Conservation (phyloP, 2,329 filamentous ascomycete genomes). For the Fusarium compactum region DNA sequence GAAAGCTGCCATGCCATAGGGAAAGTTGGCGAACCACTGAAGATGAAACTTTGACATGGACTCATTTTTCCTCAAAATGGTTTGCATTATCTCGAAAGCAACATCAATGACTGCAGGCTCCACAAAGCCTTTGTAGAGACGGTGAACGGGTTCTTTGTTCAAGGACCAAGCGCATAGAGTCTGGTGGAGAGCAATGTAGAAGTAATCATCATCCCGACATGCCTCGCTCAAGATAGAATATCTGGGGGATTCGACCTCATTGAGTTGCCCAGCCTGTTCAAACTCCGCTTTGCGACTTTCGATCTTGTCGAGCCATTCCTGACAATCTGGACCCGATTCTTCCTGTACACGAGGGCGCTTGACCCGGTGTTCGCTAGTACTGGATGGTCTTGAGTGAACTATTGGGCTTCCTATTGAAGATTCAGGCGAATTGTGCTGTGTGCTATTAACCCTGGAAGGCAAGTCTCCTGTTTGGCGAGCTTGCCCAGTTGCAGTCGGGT, state of each 20-base stretch:
- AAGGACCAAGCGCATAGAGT: conserved; percentile 69
- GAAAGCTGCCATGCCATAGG: conserved; percentile 29
- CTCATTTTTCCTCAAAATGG: conserved; percentile 42
- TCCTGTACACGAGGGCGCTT: conserved; percentile 33
- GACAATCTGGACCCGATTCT: not conserved
- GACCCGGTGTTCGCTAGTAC: conserved; percentile 7
- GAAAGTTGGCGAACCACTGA: conserved; percentile 50
- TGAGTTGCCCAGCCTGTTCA: conserved; percentile 29
- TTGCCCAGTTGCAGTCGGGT: not conserved
- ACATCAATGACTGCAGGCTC: conserved; percentile 30
- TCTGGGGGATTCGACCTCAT: conserved; percentile 60
- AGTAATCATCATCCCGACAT: conserved; percentile 65
- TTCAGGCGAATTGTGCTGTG: not conserved
- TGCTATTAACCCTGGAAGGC: not conserved
- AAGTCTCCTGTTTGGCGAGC: conserved; percentile 4
- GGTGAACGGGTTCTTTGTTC: conserved; percentile 52
- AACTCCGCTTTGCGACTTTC: conserved; percentile 40
- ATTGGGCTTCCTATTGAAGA: not conserved
- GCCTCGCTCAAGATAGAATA: conserved; percentile 69
- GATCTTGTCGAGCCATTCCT: conserved; percentile 29
- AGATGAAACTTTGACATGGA: conserved; percentile 41
- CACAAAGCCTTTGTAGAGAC: conserved; percentile 27
- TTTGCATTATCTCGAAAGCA: conserved; percentile 39
- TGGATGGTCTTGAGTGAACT: not conserved
- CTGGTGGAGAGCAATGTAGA: conserved; percentile 76